A percentile compares a stretch with the other conserved stretches of the same genome.
Conservation (phyloP, 2,329 filamentous ascomycete genomes). For the Pseudogymnoascus sp. region DNA sequence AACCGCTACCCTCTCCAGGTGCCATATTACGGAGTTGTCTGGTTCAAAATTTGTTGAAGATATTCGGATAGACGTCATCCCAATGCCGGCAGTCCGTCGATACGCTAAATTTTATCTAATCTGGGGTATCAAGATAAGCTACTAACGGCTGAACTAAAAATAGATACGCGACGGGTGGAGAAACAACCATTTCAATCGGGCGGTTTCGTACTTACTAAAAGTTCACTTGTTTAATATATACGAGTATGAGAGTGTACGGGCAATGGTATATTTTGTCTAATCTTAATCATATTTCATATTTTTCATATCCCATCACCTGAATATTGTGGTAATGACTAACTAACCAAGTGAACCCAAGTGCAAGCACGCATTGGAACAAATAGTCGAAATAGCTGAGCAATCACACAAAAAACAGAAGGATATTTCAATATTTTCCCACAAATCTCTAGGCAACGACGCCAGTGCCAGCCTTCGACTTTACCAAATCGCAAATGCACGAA, state of each 20-base stretch:
- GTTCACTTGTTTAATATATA: background rate
- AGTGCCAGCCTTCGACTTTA: background rate
- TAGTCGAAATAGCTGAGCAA: background rate
- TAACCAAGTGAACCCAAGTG: background rate
- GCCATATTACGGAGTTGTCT: background rate
- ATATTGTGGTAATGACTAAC: background rate
- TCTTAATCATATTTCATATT: background rate
- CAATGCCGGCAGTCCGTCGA: background rate
- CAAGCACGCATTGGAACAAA: background rate
- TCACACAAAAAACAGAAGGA: background rate
- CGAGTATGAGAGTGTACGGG: no score
- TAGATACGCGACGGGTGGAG: background rate
- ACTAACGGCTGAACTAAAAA: background rate
- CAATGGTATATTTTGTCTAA: background rate
- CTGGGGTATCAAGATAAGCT: background rate
- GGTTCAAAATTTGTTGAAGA: background rate
- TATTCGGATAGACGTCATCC: background rate
- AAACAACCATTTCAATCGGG: background rate
- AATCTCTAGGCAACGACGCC: background rate
- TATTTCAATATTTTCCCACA: background rate
- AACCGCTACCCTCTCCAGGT: background rate
- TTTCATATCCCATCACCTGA: background rate
- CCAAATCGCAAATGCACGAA: background rate
- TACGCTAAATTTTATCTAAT: constrained; percentile 1
- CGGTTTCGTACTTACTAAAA: background rate